Evolutionary conservation across 1,284 basidiomycete genomes (phyloP), one percentile per base, ranked within the genome.

Genomic region (Pyrrhoderma noxium): DNA sequence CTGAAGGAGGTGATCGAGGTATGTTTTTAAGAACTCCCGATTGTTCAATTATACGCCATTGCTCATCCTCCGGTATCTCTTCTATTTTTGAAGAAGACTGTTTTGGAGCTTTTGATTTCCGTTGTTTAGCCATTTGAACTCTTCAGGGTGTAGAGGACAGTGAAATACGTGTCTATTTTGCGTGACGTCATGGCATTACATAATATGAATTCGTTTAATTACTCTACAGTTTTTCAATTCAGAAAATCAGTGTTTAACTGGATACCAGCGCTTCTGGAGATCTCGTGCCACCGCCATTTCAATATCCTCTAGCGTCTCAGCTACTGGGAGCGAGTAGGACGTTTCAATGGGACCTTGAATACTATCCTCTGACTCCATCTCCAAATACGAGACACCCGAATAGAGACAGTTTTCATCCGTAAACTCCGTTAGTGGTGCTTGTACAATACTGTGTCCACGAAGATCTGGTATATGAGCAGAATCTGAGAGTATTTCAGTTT

Each of bases 31-130:
- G 69, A 41, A 89, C 69, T 23, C 84, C 85, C 19, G 78, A 75
- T 57, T 87, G 70, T 21, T 78, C 73, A 59, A 90, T 77, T 42
- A 90, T 67, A 9, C 85, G 77, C 82, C 80, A 82, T 72, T 89
- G 79, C 61, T 90, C 87, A 1, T 82, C 77, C 61, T 85, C 79
- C 2, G 85, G 64, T 34, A 90, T 79, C 45, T 82, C 73, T 18
- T 56, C 52, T 9, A 16, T 52, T 56, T 38, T 53, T 52, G 46
- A 39, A 11, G 34, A 49, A 58, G 31, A 56, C 13, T 18, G 7
- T 31, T 37, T 36, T 19, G 39, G 16, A 16, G 43, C 5, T 36
- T 52, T 51, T 22, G 48, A 40, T 39, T 56, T 56, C 34, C 51
- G 54, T 31, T 49, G 43, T 22, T 48, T 45, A 16, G 49, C 39